These are phyloP conservation scores for Alternaria viburni DNA, from an alignment of 2,329 filamentous ascomycete species.

Conservation along the genomic window DNA sequence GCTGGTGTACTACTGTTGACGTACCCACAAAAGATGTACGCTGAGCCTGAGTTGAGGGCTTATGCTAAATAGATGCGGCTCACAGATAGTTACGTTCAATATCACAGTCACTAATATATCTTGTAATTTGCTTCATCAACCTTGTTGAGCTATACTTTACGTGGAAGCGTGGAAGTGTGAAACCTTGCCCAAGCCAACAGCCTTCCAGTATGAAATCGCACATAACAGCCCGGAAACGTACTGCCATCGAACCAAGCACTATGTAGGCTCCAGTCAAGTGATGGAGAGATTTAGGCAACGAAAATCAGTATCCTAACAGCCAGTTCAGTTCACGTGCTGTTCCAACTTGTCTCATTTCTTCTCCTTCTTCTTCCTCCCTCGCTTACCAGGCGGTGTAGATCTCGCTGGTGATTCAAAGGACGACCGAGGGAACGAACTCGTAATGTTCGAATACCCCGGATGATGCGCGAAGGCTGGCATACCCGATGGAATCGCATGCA, in stretches of 20 bases:
- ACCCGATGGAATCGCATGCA: neutral
- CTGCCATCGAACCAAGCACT: neutral
- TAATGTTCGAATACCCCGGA: conserved; percentile 1
- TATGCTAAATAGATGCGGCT: conserved; percentile 41
- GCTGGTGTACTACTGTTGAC: conserved; percentile 43
- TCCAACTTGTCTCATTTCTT: neutral
- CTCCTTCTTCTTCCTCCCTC: neutral
- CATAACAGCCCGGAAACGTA: neutral
- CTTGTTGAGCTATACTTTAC: neutral
- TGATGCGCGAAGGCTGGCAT: neutral
- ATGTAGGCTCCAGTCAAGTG: neutral
- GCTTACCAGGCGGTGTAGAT: neutral
- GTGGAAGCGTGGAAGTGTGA: neutral
- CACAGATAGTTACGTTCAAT: neutral
- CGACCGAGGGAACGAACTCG: neutral
- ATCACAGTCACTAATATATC: neutral
- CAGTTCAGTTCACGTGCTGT: neutral
- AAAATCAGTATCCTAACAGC: neutral
- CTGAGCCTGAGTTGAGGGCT: conserved; percentile 51
- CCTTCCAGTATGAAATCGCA: neutral
- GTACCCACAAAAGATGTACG: conserved; percentile 36
- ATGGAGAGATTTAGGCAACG: neutral
- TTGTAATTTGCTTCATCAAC: neutral
- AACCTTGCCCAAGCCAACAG: neutral
- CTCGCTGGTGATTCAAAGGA: neutral